phyloP scores from a whole-genome alignment of 345 rosid species.

The Trapa bicornis region DNA sequence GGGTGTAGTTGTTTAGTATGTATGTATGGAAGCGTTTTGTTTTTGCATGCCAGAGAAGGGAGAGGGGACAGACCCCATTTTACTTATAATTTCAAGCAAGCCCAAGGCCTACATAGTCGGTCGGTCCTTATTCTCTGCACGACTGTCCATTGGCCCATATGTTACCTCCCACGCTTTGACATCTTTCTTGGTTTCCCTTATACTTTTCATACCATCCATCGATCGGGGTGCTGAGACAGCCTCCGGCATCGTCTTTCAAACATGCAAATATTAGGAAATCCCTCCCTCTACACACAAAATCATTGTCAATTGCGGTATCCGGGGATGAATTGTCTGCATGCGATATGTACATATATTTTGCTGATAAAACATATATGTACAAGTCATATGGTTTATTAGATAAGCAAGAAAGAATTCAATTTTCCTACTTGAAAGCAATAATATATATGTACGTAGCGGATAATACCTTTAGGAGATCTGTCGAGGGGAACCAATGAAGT shows the following conservation, averaged over 20 bases:
- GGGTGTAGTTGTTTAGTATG: too few relatives aligned
- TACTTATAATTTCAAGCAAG: too few relatives aligned
- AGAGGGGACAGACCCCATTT: too few relatives aligned
- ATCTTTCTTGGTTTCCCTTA: conserved; percentile 21
- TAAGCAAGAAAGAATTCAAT: too few relatives aligned
- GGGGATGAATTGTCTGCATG: conserved; percentile 23
- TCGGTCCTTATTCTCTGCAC: conserved; percentile 12
- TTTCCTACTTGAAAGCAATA: too few relatives aligned
- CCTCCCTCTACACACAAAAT: conserved; percentile 20
- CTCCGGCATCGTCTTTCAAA: conserved; percentile 20
- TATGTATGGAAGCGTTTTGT: too few relatives aligned
- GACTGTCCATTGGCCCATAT: conserved; percentile 21
- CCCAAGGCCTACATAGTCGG: too few relatives aligned
- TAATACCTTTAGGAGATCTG: conserved; percentile 9
- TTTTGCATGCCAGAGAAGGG: too few relatives aligned
- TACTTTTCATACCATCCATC: conserved; percentile 14
- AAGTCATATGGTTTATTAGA: conserved; percentile 5
- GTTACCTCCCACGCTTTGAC: conserved; percentile 15
- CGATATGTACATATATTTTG: too few relatives aligned
- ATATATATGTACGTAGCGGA: too few relatives aligned
- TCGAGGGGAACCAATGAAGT: conserved; percentile 17
- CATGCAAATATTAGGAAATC: conserved; percentile 10
- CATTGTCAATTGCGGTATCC: conserved; percentile 20
- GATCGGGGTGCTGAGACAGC: conserved; percentile 16
- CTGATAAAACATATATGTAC: too few relatives aligned